Evolutionary conservation across 1,139 yeast species (phyloP).

Genomic region (Candida gigantensis): DNA sequence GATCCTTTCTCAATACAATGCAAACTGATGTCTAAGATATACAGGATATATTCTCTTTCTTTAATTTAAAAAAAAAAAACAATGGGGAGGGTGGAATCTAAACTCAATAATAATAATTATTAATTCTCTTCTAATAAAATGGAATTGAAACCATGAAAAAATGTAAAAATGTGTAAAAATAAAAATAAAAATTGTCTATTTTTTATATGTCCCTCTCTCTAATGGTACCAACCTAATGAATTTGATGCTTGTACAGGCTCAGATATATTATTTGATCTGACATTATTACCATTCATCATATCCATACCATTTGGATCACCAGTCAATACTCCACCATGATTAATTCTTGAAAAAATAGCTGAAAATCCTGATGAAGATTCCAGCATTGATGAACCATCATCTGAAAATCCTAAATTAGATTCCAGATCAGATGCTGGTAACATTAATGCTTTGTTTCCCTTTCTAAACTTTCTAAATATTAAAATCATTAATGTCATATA

Average conservation of each 20-base stretch:
- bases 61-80: not conserved
- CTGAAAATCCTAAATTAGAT: conserved; percentile 33
- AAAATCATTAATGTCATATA: conserved; percentile 56
- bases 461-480: conserved; percentile 41
- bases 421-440: conserved; percentile 48
- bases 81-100: no score
- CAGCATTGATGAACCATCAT: conserved; percentile 17
- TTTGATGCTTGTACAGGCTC: conserved; percentile 49
- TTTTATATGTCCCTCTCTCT: conserved; percentile 3
- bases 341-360: conserved; percentile 34
- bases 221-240: conserved; percentile 47
- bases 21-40: conserved; percentile 5
- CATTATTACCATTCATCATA: conserved; percentile 4
- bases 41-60: not conserved
- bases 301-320: conserved; percentile 16
- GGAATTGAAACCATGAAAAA: no score
- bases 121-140: not conserved
- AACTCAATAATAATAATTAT: no score
- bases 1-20: conserved; percentile 1
- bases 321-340: conserved; percentile 17
- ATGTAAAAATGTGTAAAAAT: not conserved
- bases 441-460: conserved; percentile 32
- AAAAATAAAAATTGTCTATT: not conserved
- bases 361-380: conserved; percentile 26
- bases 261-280: conserved; percentile 26